Evolutionary conservation across 2,329 filamentous ascomycete species (phyloP), one percentile per base, ranked within the genome.

Genomic region (Chrysoporthe deuterocubensis): DNA sequence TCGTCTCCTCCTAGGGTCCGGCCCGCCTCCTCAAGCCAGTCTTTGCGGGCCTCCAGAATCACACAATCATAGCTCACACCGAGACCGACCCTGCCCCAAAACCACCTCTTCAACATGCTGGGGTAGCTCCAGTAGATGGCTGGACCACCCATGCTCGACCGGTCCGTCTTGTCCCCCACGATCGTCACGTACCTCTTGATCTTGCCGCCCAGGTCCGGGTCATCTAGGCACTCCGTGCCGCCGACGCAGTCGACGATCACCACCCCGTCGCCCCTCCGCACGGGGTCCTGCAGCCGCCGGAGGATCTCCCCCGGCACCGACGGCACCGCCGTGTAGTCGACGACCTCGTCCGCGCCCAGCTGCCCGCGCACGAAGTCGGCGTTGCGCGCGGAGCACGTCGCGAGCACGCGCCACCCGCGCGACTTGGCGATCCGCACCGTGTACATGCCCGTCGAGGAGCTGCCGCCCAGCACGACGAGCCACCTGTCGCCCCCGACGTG

Each of bases 201-300:
- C 54, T 48, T 64, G 16, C 52, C 52, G n/a, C 52, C 52, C 52
- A 64, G 32, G 2, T 58, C 52, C 21, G 42, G 18, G 34, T 64
- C 40, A 16, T 58, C 52, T 26, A 64, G 42, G 13, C 62, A 64
- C 62, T 64, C 52, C 3, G 52, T 64, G 40, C 62, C 62, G 34
- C 62, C 62, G 21, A 64, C 62, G 37, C 62, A 64, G 50, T 64
- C 62, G 5, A 64, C 52, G 21, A 64, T 34, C n/a, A 64, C 62
- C 11, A 57, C 62, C 26, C 50, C 52, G 6, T 40, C 26, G 21
- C 50, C 50, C 7, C 52, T 14, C n/a, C 26, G 8, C 43, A 3
- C 16, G 26, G 26, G 26, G 26, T 8, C 50, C 37, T 56, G 37
- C 40, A 64, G 52, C 52, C 52, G 26, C 18, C 42, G 40, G 11